phyloP scores from a whole-genome alignment of 768 basidiomycete genomes.

The Rhizopogon sp. region DNA sequence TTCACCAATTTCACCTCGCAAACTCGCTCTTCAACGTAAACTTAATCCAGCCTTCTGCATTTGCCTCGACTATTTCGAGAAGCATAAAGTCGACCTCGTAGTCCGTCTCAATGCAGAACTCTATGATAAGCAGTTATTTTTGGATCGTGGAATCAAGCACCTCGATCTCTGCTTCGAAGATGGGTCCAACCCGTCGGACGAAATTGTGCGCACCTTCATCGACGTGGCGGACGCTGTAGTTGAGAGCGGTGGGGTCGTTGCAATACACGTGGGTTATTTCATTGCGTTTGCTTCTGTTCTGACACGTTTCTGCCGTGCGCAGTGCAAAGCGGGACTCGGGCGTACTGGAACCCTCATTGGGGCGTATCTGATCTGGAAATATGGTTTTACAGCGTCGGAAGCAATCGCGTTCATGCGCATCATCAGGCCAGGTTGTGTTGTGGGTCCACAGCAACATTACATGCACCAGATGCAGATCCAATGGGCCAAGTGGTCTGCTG shows the following conservation, averaged over 20 bases:
- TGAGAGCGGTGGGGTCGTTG: conserved; percentile 74
- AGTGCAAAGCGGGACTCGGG: conserved; percentile 97
- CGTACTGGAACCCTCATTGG: conserved; percentile 96
- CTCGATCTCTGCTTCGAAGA: conserved; percentile 96
- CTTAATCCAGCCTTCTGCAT: conserved; percentile 79
- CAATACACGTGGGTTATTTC: conserved; percentile 68
- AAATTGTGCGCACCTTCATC: conserved; percentile 90
- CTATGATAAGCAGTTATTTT: conserved; percentile 78
- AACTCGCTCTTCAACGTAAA: conserved; percentile 69
- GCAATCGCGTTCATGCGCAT: conserved; percentile 99
- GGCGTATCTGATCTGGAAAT: conserved; percentile 98
- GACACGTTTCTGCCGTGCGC: conserved; percentile 13
- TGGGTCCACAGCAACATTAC: conserved; percentile 91
- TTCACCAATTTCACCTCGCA: conserved; percentile 18
- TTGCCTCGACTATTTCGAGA: conserved; percentile 91
- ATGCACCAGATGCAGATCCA: conserved; percentile 93
- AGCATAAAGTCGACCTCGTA: conserved; percentile 82
- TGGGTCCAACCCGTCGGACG: conserved; percentile 95
- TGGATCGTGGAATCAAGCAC: conserved; percentile 83
- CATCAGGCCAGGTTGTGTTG: conserved; percentile 89
- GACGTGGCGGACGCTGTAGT: conserved; percentile 77
- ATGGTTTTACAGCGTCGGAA: conserved; percentile 92
- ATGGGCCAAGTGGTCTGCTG: conserved; percentile 91
- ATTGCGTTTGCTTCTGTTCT: conserved; percentile 7
- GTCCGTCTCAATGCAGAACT: conserved; percentile 91